Conservation (phyloP, 257 asterid species). For the Verbascum thapsus region DNA sequence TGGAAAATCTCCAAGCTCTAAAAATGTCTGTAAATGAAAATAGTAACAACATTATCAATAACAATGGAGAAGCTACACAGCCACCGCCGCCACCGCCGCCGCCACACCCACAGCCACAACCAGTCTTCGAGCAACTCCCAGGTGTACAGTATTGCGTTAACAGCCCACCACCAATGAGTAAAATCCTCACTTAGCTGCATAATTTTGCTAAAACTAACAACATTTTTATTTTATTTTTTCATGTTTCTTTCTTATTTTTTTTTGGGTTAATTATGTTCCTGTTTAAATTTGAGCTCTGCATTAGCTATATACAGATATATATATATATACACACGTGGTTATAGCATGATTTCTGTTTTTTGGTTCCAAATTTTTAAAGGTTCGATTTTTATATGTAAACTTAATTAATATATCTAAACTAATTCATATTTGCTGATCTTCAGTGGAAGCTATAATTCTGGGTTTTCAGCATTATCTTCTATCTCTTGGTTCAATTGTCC, state of each 20-base stretch:
- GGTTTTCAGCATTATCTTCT: slow-evolving; percentile 83
- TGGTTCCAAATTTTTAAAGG: neutral
- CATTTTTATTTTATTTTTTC: neutral
- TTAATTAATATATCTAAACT: neutral
- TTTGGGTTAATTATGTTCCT: neutral
- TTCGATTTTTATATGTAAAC: too few relatives aligned
- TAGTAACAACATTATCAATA: neutral
- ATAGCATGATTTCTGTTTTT: neutral
- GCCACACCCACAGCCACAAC: slow-evolving; percentile 56
- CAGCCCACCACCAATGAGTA: slow-evolving; percentile 77
- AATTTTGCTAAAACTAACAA: neutral
- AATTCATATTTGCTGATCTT: neutral
- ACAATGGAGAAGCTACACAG: slow-evolving; percentile 14
- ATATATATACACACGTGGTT: too few relatives aligned
- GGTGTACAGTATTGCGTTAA: slow-evolving; percentile 71
- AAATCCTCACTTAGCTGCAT: slow-evolving; percentile 14
- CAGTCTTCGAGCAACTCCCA: slow-evolving; percentile 62
- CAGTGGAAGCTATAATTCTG: slow-evolving; percentile 64
- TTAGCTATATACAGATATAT: too few relatives aligned
- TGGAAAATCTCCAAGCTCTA: slow-evolving; percentile 2
- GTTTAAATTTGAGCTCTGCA: too few relatives aligned
- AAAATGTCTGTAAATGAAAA: slow-evolving; percentile 33
- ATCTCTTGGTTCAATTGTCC: slow-evolving; percentile 61
- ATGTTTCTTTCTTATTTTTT: neutral
- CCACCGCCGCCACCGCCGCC: neutral